A percentile compares a stretch with the other conserved stretches of the same genome.
These are phyloP conservation scores for Hordeum marinum DNA, from an alignment of 176 grass and related monocot genomes.

Conservation along the genomic window DNA sequence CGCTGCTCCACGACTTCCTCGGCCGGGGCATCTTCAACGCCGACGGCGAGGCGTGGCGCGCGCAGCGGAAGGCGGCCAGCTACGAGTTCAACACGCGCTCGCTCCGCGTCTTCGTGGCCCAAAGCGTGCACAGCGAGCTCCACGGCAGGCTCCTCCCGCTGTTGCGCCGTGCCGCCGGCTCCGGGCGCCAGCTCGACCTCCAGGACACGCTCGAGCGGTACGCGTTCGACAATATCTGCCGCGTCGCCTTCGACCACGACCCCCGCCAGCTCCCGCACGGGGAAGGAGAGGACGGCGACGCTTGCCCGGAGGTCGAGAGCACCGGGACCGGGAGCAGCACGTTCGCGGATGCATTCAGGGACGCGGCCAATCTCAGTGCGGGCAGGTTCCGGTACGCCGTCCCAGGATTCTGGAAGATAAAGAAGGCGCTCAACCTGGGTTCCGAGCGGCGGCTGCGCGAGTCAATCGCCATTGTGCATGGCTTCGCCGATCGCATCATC, in stretches of 20 bases:
- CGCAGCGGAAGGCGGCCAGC: neutral
- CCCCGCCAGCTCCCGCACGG: neutral
- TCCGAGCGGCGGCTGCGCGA: neutral
- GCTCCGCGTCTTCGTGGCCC: neutral
- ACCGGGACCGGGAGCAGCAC: neutral
- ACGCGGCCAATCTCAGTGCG: neutral
- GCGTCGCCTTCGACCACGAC: neutral
- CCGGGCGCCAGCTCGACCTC: neutral
- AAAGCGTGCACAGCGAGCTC: neutral
- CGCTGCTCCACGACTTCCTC: neutral
- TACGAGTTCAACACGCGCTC: conserved; percentile 9
- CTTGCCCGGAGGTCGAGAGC: neutral
- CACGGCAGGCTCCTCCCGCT: neutral
- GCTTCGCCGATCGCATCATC: neutral
- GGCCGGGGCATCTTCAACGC: neutral
- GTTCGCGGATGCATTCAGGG: neutral
- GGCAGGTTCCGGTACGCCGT: neutral
- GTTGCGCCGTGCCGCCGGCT: neutral
- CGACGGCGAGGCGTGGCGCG: neutral
- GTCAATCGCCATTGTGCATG: neutral
- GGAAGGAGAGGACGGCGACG: neutral
- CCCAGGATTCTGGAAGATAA: neutral
- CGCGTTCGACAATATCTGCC: conserved; percentile 1
- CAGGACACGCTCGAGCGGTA: neutral
- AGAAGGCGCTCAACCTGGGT: neutral